Evolutionary conservation across 2,329 filamentous ascomycete species (phyloP).

Genomic region (Ophiostoma novo-ulmi): DNA sequence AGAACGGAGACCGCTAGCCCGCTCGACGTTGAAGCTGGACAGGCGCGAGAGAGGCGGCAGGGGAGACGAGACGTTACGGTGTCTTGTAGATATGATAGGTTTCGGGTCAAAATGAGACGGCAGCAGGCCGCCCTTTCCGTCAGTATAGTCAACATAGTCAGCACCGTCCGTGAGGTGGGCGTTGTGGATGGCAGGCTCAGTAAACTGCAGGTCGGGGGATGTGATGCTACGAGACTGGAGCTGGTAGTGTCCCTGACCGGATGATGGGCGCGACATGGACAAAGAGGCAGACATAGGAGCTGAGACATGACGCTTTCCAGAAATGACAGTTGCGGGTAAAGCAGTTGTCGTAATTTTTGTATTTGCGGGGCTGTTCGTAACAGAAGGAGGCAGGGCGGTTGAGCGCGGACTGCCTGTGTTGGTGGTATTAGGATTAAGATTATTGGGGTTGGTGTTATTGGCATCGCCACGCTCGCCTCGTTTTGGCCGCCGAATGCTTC

Average conservation of each 20-base stretch:
- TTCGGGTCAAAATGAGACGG: slow-evolving; percentile 17
- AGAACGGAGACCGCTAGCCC: slow-evolving; percentile 18
- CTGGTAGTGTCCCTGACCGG: slow-evolving; percentile 16
- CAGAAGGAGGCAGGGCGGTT: slow-evolving; percentile 25
- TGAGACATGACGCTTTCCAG: slow-evolving; percentile 47
- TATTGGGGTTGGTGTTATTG: slow-evolving; percentile 12
- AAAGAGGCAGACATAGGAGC: slow-evolving; percentile 37
- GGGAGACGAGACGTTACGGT: slow-evolving; percentile 51
- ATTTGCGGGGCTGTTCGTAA: slow-evolving; percentile 32
- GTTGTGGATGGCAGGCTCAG: slow-evolving; percentile 26
- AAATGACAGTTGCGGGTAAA: background rate
- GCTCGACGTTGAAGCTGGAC: slow-evolving; percentile 52
- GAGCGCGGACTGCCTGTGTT: slow-evolving; percentile 13
- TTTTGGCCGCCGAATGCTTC: slow-evolving; percentile 54
- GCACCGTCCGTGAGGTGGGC: background rate
- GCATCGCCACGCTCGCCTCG: slow-evolving; percentile 35
- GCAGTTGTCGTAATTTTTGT: slow-evolving; percentile 26
- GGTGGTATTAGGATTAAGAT: slow-evolving; percentile 14
- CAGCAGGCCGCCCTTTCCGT: slow-evolving; percentile 20
- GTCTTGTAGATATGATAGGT: slow-evolving; percentile 29
- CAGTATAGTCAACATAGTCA: slow-evolving; percentile 17
- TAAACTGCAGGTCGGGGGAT: slow-evolving; percentile 34
- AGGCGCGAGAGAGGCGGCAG: slow-evolving; percentile 50
- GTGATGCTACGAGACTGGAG: slow-evolving; percentile 38
- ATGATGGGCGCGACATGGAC: slow-evolving; percentile 26